Evolutionary conservation across 2,329 filamentous ascomycete species (phyloP), one percentile per base, ranked within the genome.

Genomic region (Ceratocystis colombiana): DNA sequence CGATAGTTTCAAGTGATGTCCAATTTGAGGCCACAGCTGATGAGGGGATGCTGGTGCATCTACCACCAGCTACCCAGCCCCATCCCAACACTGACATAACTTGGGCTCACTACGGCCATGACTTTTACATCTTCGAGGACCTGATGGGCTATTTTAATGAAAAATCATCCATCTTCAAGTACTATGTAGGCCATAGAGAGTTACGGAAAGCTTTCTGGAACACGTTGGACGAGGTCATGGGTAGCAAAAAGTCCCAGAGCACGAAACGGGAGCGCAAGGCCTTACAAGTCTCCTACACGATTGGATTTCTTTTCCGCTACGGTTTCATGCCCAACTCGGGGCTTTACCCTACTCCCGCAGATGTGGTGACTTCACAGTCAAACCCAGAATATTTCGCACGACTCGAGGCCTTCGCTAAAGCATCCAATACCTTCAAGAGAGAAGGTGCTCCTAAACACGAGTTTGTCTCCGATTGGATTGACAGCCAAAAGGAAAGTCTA

Each of bases 51-150:
- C 17, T 59, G 3, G 55, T 59, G 15, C 25, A 37, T 37, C 25
- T 37, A 25, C 55, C 55, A 3, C 12, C 55, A 5, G 15, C 22
- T 10, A 30, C 30, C 17, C 55, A 8, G 10, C 12, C 15, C 1
- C 3, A 30, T 5, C 8, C 12, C n/a, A 59, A 59, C 17, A 33
- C 55, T 3, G 55, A 37, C 3, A n/a, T 30, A 17, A 12, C 7
- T n/a, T 59, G 55, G 55, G 55, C 33, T 37, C 55, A 59, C 30
- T 63, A 17, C 8, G 25, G 62, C 28, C 62, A 46, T 30, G 62
- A 63, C 44, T 63, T 63, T 28, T 63, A 50, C 45, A 63, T 63
- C n/a, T 48, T 63, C 1, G 62, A 63, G 44, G 62, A 63, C 28
- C 46, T 63, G 17, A 46, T 63, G 28, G 62, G 62, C 15, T 50